Evolutionary conservation across 495 filamentous ascomycete genomes (phyloP).

Genomic region (Penicillium simplicissimum): DNA sequence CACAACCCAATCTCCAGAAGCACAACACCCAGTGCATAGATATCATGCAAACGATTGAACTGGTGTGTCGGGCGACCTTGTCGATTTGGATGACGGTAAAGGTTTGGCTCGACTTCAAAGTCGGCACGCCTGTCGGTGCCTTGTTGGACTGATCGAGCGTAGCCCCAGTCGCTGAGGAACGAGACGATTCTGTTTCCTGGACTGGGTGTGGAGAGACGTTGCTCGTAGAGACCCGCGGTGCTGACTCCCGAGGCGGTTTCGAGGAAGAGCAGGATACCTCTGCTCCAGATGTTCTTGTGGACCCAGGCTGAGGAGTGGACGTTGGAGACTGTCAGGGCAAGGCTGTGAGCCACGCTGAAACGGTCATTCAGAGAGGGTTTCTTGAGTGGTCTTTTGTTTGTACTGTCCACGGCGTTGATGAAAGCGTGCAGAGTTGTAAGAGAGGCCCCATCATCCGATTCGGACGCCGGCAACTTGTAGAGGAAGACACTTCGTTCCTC

Average conservation of each 20-base stretch:
- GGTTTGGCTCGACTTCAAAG: conserved; percentile 22
- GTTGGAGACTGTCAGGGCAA: conserved; percentile 24
- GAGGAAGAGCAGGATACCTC: conserved; percentile 28
- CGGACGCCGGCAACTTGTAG: conserved; percentile 19
- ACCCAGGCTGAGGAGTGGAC: conserved; percentile 30
- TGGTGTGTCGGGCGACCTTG: conserved; percentile 21
- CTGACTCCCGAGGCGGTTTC: conserved; percentile 12
- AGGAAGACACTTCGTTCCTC: conserved; percentile 21
- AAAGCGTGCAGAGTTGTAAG: conserved; percentile 24
- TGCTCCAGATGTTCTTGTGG: conserved; percentile 33
- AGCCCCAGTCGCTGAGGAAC: conserved; percentile 28
- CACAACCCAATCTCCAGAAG: conserved; percentile 43
- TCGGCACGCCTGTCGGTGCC: conserved; percentile 21
- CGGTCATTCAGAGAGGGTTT: conserved; percentile 22
- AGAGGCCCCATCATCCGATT: neutral
- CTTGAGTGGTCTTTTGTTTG: conserved; percentile 16
- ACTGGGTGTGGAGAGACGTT: conserved; percentile 3
- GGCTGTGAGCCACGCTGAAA: conserved; percentile 28
- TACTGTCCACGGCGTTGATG: conserved; percentile 18
- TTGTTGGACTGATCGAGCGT: conserved; percentile 21
- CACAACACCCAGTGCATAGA: conserved; percentile 41
- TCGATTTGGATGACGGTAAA: conserved; percentile 35
- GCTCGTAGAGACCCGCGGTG: conserved; percentile 8
- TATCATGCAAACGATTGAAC: conserved; percentile 37
- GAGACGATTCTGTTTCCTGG: conserved; percentile 12